Percentiles rank a stretch among this genome's conserved stretches.
These are phyloP conservation scores for Candolleomyces eurysporus DNA, from an alignment of 768 basidiomycete species.

Conservation along the genomic window DNA sequence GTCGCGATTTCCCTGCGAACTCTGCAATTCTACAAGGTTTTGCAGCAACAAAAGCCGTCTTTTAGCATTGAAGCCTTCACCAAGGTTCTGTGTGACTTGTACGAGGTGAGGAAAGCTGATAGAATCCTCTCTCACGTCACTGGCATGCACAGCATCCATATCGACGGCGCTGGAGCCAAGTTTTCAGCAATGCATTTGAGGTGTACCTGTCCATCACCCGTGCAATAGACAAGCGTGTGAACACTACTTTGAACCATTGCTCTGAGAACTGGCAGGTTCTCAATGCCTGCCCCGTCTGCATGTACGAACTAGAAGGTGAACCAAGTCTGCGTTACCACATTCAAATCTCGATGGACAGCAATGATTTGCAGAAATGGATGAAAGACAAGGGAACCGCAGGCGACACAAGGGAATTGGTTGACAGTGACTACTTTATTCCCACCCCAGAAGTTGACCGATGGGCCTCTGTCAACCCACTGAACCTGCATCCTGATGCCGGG, in stretches of 20 bases:
- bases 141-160: slow-evolving; percentile 26
- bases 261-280: slow-evolving; percentile 10
- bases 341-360: slow-evolving; percentile 25
- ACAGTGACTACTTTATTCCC: not conserved
- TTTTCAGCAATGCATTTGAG: slow-evolving; percentile 11
- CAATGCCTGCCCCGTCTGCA: slow-evolving; percentile 14
- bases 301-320: slow-evolving; percentile 21
- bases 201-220: slow-evolving; percentile 17
- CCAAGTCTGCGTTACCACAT: slow-evolving; percentile 15
- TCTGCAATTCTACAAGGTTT: not conserved
- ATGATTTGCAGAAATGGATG: slow-evolving; percentile 21
- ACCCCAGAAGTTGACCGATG: not conserved
- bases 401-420: not conserved
- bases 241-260: slow-evolving; percentile 12
- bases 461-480: too few relatives aligned
- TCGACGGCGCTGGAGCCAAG: slow-evolving; percentile 17
- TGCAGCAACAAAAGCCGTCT: not conserved
- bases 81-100: slow-evolving; percentile 28
- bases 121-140: slow-evolving; percentile 11
- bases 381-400: not conserved
- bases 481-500: too few relatives aligned
- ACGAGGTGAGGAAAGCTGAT: slow-evolving; percentile 13
- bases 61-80: slow-evolving; percentile 22
- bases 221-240: not conserved
- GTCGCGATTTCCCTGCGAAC: not conserved